phyloP scores from a whole-genome alignment of 305 asterid genomes.

The Fraxinus baroniana region DNA sequence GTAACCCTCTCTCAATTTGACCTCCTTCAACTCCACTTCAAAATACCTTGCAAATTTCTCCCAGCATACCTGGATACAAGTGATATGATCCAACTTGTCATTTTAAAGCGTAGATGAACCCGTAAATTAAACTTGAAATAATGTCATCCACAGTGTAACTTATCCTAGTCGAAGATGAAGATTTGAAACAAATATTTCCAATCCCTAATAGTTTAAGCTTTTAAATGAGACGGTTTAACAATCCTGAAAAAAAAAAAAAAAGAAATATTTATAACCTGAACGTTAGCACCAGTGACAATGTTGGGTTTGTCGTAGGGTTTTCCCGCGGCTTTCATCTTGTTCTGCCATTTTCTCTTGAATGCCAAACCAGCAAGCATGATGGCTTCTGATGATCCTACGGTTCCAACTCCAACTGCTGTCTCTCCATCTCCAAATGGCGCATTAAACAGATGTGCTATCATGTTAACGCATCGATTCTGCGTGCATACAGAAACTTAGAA shows the following conservation, averaged over 20 bases:
- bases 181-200: too few relatives aligned
- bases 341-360: conserved; percentile 55
- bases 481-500: too few relatives aligned
- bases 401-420: conserved; percentile 46
- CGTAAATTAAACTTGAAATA: not conserved
- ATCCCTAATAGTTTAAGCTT: not conserved
- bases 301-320: conserved; percentile 49
- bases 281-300: conserved; percentile 60
- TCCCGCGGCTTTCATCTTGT: conserved; percentile 41
- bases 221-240: not conserved
- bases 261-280: conserved; percentile 28
- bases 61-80: conserved; percentile 47
- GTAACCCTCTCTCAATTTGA: conserved; percentile 47
- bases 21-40: conserved; percentile 59
- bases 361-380: conserved; percentile 57
- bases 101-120: not conserved
- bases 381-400: conserved; percentile 56
- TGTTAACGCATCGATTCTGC: too few relatives aligned
- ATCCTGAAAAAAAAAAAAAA: too few relatives aligned
- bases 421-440: conserved; percentile 40
- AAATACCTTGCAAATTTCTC: conserved; percentile 62
- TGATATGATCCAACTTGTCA: not conserved
- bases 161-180: not conserved
- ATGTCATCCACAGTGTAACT: not conserved
- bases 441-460: conserved; percentile 40